phyloP scores from a whole-genome alignment of 257 asterid species.

The Buddleja alternifolia region DNA sequence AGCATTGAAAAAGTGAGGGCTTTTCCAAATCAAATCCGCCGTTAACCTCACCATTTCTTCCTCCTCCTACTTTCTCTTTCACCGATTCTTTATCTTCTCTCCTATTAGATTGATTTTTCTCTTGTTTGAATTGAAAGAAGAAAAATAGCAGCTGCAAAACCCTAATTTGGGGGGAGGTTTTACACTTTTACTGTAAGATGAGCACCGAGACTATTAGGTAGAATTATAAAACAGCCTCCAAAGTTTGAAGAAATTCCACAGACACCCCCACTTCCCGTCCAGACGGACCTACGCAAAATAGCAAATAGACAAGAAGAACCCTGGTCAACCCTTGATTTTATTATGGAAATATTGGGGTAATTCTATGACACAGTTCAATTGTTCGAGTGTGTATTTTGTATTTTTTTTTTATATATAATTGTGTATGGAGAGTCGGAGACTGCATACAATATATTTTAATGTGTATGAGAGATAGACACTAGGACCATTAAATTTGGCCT shows the following conservation, averaged over 20 bases:
- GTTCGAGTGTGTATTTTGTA: no score
- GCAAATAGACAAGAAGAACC: no score
- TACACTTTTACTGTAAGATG: conserved; percentile 4
- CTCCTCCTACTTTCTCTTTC: neutral
- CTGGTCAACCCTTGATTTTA: no score
- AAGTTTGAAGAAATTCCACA: neutral
- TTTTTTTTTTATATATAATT: no score
- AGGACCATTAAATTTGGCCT: no score
- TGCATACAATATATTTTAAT: no score
- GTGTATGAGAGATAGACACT: no score
- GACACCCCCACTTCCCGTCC: conserved; percentile 5
- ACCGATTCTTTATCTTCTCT: neutral
- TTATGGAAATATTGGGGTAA: no score
- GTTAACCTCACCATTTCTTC: conserved; percentile 81
- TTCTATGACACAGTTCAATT: no score
- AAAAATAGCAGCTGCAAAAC: conserved; percentile 28
- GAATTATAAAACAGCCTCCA: neutral
- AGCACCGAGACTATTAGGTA: neutral
- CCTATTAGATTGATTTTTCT: neutral
- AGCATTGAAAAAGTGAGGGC: conserved; percentile 97
- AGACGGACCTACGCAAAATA: neutral
- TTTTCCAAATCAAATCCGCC: conserved; percentile 89
- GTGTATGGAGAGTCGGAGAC: no score
- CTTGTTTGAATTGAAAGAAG: neutral
- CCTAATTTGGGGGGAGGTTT: conserved; percentile 30